A percentile compares a stretch with the other conserved stretches of the same genome.
Conservation (phyloP, 1,139 yeast genomes). For the Magnusiomyces ingens region DNA sequence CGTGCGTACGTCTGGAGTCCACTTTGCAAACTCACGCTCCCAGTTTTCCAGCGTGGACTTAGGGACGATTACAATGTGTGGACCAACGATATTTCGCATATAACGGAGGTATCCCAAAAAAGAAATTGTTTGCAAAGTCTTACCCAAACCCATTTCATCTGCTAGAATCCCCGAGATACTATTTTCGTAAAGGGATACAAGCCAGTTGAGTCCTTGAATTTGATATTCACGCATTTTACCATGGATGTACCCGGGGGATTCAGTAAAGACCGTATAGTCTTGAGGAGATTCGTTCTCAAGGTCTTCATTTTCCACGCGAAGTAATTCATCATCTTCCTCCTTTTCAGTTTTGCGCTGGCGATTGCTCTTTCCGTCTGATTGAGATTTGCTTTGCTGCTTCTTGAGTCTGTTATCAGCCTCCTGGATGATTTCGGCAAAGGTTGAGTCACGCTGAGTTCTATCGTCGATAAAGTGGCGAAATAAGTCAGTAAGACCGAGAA, state of each 20-base stretch:
- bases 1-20: slow-evolving; percentile 95
- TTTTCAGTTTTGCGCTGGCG: slow-evolving; percentile 69
- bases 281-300: slow-evolving; percentile 34
- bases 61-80: slow-evolving; percentile 87
- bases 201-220: slow-evolving; percentile 90
- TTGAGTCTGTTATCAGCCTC: slow-evolving; percentile 30
- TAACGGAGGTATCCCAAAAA: slow-evolving; percentile 83
- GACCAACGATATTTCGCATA: slow-evolving; percentile 74
- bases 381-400: slow-evolving; percentile 14
- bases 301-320: slow-evolving; percentile 62
- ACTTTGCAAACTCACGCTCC: slow-evolving; percentile 84
- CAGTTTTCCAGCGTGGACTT: slow-evolving; percentile 93
- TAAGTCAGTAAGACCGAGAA: slow-evolving; percentile 74
- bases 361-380: slow-evolving; percentile 20
- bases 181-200: slow-evolving; percentile 75
- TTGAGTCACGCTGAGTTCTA: slow-evolving; percentile 67
- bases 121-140: slow-evolving; percentile 41
- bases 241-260: slow-evolving; percentile 62
- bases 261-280: slow-evolving; percentile 51
- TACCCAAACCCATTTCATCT: slow-evolving; percentile 98
- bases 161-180: slow-evolving; percentile 87
- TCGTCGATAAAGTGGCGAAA: slow-evolving; percentile 85
- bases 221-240: slow-evolving; percentile 71
- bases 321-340: slow-evolving; percentile 86
- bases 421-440: slow-evolving; percentile 51